Evolutionary conservation across 2,329 filamentous ascomycete species (phyloP), one percentile per base, ranked within the genome.

Genomic region (Aotearoamyces nothofagi): DNA sequence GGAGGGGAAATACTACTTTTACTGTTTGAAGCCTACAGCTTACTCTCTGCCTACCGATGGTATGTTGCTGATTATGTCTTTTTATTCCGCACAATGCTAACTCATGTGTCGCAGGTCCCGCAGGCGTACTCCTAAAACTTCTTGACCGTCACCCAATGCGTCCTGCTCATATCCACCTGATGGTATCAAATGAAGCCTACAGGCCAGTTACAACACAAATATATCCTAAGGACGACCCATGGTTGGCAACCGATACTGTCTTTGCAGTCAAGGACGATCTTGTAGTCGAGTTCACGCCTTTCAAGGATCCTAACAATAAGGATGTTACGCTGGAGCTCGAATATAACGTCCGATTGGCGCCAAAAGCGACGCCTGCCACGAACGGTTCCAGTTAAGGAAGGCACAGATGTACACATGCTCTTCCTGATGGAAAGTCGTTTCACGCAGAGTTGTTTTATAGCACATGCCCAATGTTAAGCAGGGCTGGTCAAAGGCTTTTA

Each of bases 121-220:
- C 62, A 0, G 63, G 58, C 10, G 50, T 61, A 31, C 49, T 74
- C 9, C 56, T 74, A 10, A 38, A 48, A 9, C 41, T 69, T 16
- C 57, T 73, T 36, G 68, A 69, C 39, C 58, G 69, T 17, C 63
- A 68, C 37, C 56, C 63, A 9, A 68, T 56, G 47, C 56, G 69
- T 9, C 69, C 69, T 2, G 68, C 66, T 3, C 69, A 74, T 40
- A 63, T 74, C 27, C 69, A 74, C 44, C 45, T 55, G 25, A 61
- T 73, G 39, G 63, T 69, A 33, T 68, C 68, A 4, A 63, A 66
- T 33, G 58, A 65, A 2, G 66, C 65, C 5, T 73, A 76, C 56
- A 77, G 71, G 43, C 60, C 74, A 0, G 63, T 92, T 26, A 78
- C 75, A 0, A 79, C 75, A 1, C 80, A 90, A 50, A 72, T 90